Evolutionary conservation across 176 grass and related monocot genomes (phyloP), one percentile per base, ranked within the genome.

Genomic region (Echinochloa phyllopogon): DNA sequence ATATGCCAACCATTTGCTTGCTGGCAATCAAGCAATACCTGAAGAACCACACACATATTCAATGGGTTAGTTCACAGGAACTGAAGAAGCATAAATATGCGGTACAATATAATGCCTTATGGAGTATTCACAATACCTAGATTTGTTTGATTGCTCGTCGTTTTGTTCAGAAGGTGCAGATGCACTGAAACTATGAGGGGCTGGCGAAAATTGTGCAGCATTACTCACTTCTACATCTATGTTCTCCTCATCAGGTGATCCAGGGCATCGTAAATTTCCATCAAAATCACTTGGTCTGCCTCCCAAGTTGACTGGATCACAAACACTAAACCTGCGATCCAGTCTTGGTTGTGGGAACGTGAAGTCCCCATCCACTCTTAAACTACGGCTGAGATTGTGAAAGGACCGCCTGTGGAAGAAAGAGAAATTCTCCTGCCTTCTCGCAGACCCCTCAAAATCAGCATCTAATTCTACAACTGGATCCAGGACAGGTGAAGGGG

Each of bases 1-100:
- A 97, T 88, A 97, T 97, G 17, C 94, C 94, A 58, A 97, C 94
- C 94, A 97, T 97, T 84, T 97, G 94, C 68, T 97, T 97, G 81
- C 94, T 97, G 76, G 94, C 94, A 77, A 97, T 91, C 21, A 97
- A 94, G 82, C 89, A 97, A 82, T 97, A 97, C 85, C 94, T 96
- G 75, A 73, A 78, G 10, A 72, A 15, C 38, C 38, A 65, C 2
- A 37, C 3, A 37, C 23, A 97, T 59, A 67, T 65, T 67, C 24
- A 75, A 65, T 57, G 11, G 44, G 40, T 85, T 82, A 81, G 60
- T 81, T 60, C 13, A 7, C 1, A 81, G 59, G 18, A 77, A 51
- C 38, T 52, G 15, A 76, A 42, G n/a, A 77, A 81, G 1, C 42
- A 55, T 18, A 81, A 52, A 70, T 17, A 44, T 63, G 12, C 3